These are phyloP conservation scores for Yamadazyma pseudoaaseri DNA, from an alignment of 1,139 yeast species.

Conservation along the genomic window DNA sequence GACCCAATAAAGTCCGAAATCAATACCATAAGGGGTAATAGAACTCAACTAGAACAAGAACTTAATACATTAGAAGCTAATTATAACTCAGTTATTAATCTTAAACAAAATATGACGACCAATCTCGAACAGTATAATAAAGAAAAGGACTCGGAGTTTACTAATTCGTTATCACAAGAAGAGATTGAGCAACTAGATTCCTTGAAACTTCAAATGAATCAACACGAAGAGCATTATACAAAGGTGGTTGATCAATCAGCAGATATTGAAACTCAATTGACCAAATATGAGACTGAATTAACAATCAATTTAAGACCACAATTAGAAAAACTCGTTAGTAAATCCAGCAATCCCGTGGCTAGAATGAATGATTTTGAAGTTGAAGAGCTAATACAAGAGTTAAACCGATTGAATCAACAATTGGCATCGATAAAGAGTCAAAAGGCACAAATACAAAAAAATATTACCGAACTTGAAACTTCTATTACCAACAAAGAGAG, in stretches of 20 bases:
- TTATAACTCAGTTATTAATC: constrained; percentile 21
- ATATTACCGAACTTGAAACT: constrained; percentile 24
- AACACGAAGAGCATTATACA: constrained; percentile 41
- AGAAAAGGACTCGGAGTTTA: constrained; percentile 59
- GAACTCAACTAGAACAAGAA: constrained; percentile 44
- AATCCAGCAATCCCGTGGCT: constrained; percentile 18
- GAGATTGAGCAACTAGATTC: constrained; percentile 36
- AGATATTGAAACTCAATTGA: constrained; percentile 50
- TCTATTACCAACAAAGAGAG: constrained; percentile 41
- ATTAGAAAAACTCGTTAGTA: constrained; percentile 27
- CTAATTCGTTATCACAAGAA: constrained; percentile 47
- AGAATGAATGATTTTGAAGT: constrained; percentile 38
- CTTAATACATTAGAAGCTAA: constrained; percentile 23
- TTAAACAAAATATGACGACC: constrained; percentile 26
- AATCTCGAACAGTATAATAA: constrained; percentile 37
- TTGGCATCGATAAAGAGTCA: constrained; percentile 23
- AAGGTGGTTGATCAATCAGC: constrained; percentile 43
- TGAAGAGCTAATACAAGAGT: constrained; percentile 31
- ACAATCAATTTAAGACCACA: constrained; percentile 45
- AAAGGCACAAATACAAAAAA: constrained; percentile 16
- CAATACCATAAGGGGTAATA: constrained; percentile 39
- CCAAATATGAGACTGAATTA: constrained; percentile 56
- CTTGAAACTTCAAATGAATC: constrained; percentile 38
- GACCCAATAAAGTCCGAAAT: constrained; percentile 46
- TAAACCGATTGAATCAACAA: constrained; percentile 21